Percentiles rank a stretch among this genome's conserved stretches.
phyloP scores from a whole-genome alignment of 192 early-diverging fungal genomes.

The Lunasporangiospora selenospora region DNA sequence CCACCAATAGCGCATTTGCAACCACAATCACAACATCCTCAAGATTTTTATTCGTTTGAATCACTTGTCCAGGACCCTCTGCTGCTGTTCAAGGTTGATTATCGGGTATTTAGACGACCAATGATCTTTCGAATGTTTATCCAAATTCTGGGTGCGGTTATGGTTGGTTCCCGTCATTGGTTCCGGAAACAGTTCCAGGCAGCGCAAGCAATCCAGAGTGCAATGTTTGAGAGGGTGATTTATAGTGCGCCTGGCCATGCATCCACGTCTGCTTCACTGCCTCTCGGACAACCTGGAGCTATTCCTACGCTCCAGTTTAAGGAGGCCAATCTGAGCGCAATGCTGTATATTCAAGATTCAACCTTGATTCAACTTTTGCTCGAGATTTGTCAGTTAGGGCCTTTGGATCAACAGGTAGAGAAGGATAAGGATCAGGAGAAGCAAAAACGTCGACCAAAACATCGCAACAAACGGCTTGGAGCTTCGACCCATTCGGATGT shows the following conservation, averaged over 20 bases:
- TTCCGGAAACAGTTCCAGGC: slow-evolving; percentile 28
- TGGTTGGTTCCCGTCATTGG: slow-evolving; percentile 38
- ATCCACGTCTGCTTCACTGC: no score
- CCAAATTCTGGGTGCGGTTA: slow-evolving; percentile 43
- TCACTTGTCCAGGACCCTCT: slow-evolving; percentile 41
- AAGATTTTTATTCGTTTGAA: slow-evolving; percentile 15
- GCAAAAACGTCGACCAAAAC: no score
- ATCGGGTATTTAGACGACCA: slow-evolving; percentile 24
- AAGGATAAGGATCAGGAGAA: slow-evolving; percentile 1
- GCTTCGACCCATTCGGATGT: no score
- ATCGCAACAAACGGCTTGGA: no score
- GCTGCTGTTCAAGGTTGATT: slow-evolving; percentile 33
- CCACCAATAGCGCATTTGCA: no score
- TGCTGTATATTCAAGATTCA: slow-evolving; percentile 28
- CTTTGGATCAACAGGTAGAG: slow-evolving; percentile 19
- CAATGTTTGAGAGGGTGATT: no score
- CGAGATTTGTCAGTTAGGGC: slow-evolving; percentile 23
- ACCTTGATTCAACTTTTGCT: slow-evolving; percentile 26
- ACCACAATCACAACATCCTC: no score
- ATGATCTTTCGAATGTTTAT: slow-evolving; percentile 41
- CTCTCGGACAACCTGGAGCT: no score
- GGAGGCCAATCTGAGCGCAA: slow-evolving; percentile 27
- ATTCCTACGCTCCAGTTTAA: no score
- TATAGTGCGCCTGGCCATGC: no score
- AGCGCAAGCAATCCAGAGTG: slow-evolving; percentile 9